Evolutionary conservation across 106 monocot species (phyloP), one percentile per base, ranked within the genome.

Genomic region (Acorus calamus): DNA sequence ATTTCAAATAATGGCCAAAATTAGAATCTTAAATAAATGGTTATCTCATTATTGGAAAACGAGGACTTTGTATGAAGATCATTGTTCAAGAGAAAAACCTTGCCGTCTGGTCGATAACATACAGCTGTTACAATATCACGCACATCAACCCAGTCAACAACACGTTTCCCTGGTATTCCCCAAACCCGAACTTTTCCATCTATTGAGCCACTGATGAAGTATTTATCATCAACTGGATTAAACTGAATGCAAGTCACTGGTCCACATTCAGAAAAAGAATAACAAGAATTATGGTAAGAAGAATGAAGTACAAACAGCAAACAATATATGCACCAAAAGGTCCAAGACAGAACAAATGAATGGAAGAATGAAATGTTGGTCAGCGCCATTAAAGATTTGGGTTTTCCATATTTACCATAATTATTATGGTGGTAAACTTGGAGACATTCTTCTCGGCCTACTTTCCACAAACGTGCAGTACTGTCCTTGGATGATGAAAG

Each of bases 101-200:
- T 73, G 55, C 86, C 78, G 84, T 89, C 79, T 44, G 93, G 93
- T 55, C 59, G 79, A 58, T 74, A 89, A 52, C 80, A 86, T 28
- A 89, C 47, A 59, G 83, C 70, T 60, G 89, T 94, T 55, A 89
- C 77, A 62, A 89, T 84, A 77, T 89, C 83, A 42, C 79, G 72
- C 11, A 76, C 57, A 47, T 94, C 93, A 70, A 60, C 74, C 93
- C 93, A 94, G 56, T 89, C 80, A 67, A 81, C 73, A 46, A 94
- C 93, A 46, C 73, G 74, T 52, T 74, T 74, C 10, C 78, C 84
- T 42, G 65, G 52, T 49, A 81, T 59, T 55, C 65, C 67, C 93
- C 93, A 94, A 10, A 94, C 68, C 45, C 93, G 89, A 70, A 89
- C 79, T 71, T 89, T 94, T 11, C 93, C 93, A 73, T 94, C 93